phyloP scores from a whole-genome alignment of 1,284 basidiomycete genomes.

The Trichosporon asahii region DNA sequence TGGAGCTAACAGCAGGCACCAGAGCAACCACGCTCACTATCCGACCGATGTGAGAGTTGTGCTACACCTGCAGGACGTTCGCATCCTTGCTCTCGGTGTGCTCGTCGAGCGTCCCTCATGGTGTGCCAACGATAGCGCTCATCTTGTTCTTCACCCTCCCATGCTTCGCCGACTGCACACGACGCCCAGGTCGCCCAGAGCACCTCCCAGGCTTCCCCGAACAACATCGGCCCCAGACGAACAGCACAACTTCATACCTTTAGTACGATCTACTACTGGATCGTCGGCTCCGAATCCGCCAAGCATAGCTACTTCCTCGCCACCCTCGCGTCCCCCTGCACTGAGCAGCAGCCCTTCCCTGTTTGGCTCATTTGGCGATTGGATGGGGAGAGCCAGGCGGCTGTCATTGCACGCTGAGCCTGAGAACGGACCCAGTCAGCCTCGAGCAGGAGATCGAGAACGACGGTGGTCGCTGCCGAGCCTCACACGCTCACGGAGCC shows the following conservation, averaged over 20 bases:
- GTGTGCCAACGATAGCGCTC: conserved; percentile 47
- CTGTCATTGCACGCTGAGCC: neutral
- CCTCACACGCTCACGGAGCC: neutral
- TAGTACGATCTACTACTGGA: conserved; percentile 26
- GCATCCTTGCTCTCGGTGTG: conserved; percentile 44
- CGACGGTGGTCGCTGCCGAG: neutral
- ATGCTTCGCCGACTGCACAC: conserved; percentile 26
- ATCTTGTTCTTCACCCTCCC: conserved; percentile 45
- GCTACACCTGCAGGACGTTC: conserved; percentile 44
- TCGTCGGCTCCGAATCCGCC: neutral
- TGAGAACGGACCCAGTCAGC: neutral
- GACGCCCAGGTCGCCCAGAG: neutral
- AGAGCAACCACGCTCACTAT: conserved; percentile 39
- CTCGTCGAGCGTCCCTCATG: conserved; percentile 32
- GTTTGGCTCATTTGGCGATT: neutral
- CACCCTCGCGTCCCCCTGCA: neutral
- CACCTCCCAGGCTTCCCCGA: neutral
- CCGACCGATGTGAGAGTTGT: conserved; percentile 42
- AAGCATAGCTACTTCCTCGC: neutral
- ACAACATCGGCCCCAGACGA: neutral
- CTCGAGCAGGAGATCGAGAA: neutral
- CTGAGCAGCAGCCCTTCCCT: neutral
- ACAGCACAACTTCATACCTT: conserved; percentile 27
- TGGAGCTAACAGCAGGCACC: conserved; percentile 26
- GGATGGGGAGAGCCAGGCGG: neutral